Percentiles rank a stretch among this genome's conserved stretches.
These are phyloP conservation scores for Collybia mongolica DNA, from an alignment of 768 basidiomycete species.

Conservation along the genomic window DNA sequence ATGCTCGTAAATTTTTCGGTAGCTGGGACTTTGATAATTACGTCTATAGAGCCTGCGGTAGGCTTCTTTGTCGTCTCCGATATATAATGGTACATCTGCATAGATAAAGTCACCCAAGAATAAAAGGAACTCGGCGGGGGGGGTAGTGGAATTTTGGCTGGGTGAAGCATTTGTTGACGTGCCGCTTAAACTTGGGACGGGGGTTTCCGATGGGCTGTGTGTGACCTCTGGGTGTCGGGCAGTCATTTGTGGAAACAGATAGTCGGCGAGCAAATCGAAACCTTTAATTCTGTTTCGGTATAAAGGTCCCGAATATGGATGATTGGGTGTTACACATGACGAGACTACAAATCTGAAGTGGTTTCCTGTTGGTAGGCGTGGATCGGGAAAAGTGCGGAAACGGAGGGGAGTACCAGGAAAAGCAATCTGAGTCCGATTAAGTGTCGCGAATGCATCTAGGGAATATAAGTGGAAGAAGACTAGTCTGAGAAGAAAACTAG, in stretches of 20 bases:
- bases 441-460: constrained; percentile 41
- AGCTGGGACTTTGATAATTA: constrained; percentile 62
- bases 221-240: constrained; percentile 3
- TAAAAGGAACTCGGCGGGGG: constrained; percentile 55
- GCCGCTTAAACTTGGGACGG: too few species aligned
- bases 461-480: neutral
- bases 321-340: constrained; percentile 69
- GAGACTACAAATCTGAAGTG: constrained; percentile 71
- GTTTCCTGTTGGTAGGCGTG: constrained; percentile 47
- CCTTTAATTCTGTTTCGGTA: constrained; percentile 55
- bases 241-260: constrained; percentile 35
- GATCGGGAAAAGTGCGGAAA: constrained; percentile 78
- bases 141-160: neutral
- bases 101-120: constrained; percentile 80
- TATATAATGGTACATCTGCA: constrained; percentile 65
- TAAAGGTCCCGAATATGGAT: constrained; percentile 63
- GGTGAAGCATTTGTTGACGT: too few species aligned
- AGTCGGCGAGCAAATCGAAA: constrained; percentile 61
- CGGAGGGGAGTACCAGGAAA: constrained; percentile 48
- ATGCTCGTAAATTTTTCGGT: constrained; percentile 64
- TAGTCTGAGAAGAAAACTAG: neutral
- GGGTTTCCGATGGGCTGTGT: too few species aligned
- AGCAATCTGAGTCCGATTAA: constrained; percentile 45
- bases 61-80: constrained; percentile 54
- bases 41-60: constrained; percentile 69